A percentile compares a stretch with the other conserved stretches of the same genome.
Conservation (phyloP, 2,329 filamentous ascomycete genomes). For the Tolypocladium inflatum region DNA sequence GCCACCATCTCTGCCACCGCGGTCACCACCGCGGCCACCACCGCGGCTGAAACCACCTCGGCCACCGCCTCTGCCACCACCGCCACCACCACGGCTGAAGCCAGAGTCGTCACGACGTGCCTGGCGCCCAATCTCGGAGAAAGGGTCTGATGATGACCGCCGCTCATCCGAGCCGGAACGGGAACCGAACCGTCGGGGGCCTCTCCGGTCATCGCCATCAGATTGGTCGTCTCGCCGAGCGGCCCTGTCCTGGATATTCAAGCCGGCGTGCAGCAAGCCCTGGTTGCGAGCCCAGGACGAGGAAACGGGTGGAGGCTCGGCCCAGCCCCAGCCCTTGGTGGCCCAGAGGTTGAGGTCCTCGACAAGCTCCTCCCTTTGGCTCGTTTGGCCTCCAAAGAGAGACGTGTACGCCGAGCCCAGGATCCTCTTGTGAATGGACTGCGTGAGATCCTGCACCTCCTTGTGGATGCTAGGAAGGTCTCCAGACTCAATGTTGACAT, state of each 20-base stretch:
- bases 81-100: conserved; percentile 7
- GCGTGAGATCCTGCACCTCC: conserved; percentile 31
- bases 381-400: conserved; percentile 41
- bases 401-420: conserved; percentile 42
- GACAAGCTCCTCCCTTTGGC: conserved; percentile 30
- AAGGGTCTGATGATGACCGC: conserved; percentile 12
- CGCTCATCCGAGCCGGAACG: conserved; percentile 1
- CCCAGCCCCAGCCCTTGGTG: conserved; percentile 40
- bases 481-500: conserved; percentile 42
- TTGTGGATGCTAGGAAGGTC: conserved; percentile 35
- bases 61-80: neutral
- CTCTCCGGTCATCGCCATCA: conserved; percentile 7
- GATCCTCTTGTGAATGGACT: conserved; percentile 23
- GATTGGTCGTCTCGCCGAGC: conserved; percentile 4
- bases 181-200: conserved; percentile 3
- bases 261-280: conserved; percentile 18
- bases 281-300: conserved; percentile 17
- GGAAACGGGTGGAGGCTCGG: conserved; percentile 31
- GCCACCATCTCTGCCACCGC: neutral
- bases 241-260: conserved; percentile 22
- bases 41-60: conserved; percentile 8
- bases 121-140: conserved; percentile 15
- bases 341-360: conserved; percentile 45
- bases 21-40: conserved; percentile 6
- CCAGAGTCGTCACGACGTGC: conserved; percentile 16